phyloP scores from a whole-genome alignment of 345 rosid species.

The Salix purpurea region DNA sequence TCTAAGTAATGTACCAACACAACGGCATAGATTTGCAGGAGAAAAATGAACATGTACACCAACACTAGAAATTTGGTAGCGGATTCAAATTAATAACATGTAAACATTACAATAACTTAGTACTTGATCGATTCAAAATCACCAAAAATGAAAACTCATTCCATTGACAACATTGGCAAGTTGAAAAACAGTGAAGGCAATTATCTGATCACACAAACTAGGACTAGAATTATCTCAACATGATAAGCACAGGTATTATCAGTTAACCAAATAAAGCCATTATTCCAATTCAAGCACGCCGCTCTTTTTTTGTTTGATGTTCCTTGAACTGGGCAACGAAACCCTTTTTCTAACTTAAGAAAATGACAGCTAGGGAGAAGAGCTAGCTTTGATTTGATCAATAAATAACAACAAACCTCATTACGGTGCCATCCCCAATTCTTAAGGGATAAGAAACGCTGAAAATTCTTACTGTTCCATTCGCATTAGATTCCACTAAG shows the following conservation, averaged over 20 bases:
- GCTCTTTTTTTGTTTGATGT: background rate
- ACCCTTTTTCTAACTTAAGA: background rate
- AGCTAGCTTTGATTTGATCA: background rate
- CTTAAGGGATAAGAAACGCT: background rate
- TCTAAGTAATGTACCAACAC: background rate
- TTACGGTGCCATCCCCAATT: background rate
- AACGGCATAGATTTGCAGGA: background rate
- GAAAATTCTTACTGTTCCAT: background rate
- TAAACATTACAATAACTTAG: background rate
- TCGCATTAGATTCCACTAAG: too few species aligned
- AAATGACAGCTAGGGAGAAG: background rate
- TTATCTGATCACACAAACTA: background rate
- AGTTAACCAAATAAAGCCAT: background rate
- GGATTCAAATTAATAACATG: background rate
- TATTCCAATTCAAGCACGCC: background rate
- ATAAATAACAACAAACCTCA: background rate
- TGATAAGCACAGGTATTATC: background rate
- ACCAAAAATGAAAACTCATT: background rate
- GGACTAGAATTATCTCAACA: background rate
- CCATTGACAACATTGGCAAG: background rate
- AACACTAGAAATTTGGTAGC: background rate
- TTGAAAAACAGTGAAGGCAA: background rate
- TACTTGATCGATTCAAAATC: background rate
- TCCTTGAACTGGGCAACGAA: background rate
- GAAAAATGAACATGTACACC: background rate